Conservation (phyloP, 257 asterid species). For the Nicotiana otophora region DNA sequence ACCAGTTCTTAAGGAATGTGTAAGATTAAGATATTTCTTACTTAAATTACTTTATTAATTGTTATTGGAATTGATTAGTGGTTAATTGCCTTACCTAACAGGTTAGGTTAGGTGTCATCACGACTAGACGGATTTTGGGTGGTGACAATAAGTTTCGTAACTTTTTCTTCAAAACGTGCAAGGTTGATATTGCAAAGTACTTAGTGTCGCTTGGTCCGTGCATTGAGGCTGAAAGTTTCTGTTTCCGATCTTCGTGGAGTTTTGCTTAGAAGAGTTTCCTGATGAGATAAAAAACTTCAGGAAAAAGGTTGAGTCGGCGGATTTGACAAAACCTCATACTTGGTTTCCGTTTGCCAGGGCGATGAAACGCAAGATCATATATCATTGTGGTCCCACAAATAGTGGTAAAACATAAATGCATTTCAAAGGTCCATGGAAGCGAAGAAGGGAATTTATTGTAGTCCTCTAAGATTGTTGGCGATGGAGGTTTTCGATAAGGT, state of each 20-base stretch:
- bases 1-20: no score
- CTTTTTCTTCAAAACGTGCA: slow-evolving; percentile 48
- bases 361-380: slow-evolving; percentile 78
- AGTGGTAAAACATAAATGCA: slow-evolving; percentile 97
- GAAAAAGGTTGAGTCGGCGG: slow-evolving; percentile 76
- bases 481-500: slow-evolving; percentile 97
- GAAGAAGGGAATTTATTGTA: slow-evolving; percentile 79
- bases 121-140: no score
- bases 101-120: no score
- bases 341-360: slow-evolving; percentile 99
- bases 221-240: slow-evolving; percentile 60
- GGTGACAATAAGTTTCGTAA: slow-evolving; percentile 18
- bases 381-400: slow-evolving; percentile 96
- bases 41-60: no score
- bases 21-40: no score
- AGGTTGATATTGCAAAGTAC: slow-evolving; percentile 46
- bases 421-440: slow-evolving; percentile 83
- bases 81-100: no score
- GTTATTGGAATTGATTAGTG: no score
- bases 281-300: slow-evolving; percentile 70
- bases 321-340: slow-evolving; percentile 85
- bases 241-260: slow-evolving; percentile 84
- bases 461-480: slow-evolving; percentile 92
- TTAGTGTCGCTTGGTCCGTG: slow-evolving; percentile 66
- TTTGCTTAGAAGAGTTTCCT: slow-evolving; percentile 64